Evolutionary conservation across 2,329 filamentous ascomycete species (phyloP).

Genomic region (Nemania bipapillata): DNA sequence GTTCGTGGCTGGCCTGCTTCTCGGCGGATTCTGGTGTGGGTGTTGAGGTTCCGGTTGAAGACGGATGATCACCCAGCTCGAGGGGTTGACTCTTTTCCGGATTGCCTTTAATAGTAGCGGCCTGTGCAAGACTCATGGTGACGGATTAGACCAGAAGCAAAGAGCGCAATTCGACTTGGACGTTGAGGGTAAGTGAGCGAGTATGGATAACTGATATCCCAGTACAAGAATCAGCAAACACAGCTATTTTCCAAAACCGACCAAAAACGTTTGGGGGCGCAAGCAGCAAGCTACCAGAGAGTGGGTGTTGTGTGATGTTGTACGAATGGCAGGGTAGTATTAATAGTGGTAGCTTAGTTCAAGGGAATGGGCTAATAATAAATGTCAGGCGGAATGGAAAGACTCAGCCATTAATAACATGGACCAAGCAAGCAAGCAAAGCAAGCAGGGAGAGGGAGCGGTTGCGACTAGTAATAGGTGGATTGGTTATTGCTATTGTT

Average conservation of each 20-base stretch:
- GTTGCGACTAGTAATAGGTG: slow-evolving; percentile 8
- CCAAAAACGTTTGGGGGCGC: slow-evolving; percentile 38
- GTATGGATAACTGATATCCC: slow-evolving; percentile 42
- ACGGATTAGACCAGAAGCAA: slow-evolving; percentile 25
- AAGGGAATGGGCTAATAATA: slow-evolving; percentile 9
- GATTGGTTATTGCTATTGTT: slow-evolving; percentile 10
- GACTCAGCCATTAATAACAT: slow-evolving; percentile 1
- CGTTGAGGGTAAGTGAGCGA: slow-evolving; percentile 34
- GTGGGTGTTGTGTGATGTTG: slow-evolving; percentile 19
- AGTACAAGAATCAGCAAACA: slow-evolving; percentile 46
- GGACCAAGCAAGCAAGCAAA: background rate
- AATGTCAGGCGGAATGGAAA: slow-evolving; percentile 17
- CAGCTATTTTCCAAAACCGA: slow-evolving; percentile 35
- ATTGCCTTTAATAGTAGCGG: slow-evolving; percentile 47
- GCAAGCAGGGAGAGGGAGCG: too few species aligned
- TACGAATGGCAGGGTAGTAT: slow-evolving; percentile 5
- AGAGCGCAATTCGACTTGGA: background rate
- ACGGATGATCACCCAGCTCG: slow-evolving; percentile 34
- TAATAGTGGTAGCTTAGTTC: background rate
- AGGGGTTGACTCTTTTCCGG: slow-evolving; percentile 42
- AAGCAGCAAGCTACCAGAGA: slow-evolving; percentile 14
- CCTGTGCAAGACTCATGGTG: slow-evolving; percentile 50
- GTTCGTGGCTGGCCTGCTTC: slow-evolving; percentile 47
- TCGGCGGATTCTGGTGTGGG: slow-evolving; percentile 47
- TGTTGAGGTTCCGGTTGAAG: slow-evolving; percentile 50